phyloP scores from a whole-genome alignment of 1,284 basidiomycete species.

The Leccinum griseonigrum region DNA sequence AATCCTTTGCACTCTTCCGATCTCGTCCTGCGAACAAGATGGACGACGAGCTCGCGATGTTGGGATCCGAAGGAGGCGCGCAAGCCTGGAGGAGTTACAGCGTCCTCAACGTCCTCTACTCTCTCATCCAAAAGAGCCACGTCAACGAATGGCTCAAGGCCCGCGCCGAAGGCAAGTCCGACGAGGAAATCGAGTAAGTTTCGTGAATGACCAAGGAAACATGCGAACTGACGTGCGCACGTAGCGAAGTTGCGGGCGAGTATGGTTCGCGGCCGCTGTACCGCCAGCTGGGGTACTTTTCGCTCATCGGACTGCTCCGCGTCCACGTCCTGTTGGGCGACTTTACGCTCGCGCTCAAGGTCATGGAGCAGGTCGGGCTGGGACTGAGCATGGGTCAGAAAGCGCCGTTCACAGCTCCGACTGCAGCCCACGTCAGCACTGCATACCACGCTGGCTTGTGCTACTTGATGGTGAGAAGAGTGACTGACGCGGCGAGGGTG shows the following conservation, averaged over 20 bases:
- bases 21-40: slow-evolving; percentile 83
- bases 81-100: slow-evolving; percentile 97
- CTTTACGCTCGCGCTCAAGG: slow-evolving; percentile 93
- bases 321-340: slow-evolving; percentile 97
- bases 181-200: slow-evolving; percentile 80
- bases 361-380: slow-evolving; percentile 92
- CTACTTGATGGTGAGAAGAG: slow-evolving; percentile 92
- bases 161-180: slow-evolving; percentile 72
- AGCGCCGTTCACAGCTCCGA: slow-evolving; percentile 88
- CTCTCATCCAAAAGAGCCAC: slow-evolving; percentile 94
- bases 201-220: background rate
- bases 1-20: slow-evolving; percentile 91
- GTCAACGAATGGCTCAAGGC: slow-evolving; percentile 93
- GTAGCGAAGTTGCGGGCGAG: slow-evolving; percentile 85
- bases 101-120: slow-evolving; percentile 97
- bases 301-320: slow-evolving; percentile 90
- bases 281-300: slow-evolving; percentile 97
- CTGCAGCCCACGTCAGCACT: slow-evolving; percentile 91
- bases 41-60: slow-evolving; percentile 84
- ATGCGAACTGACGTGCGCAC: slow-evolving; percentile 6
- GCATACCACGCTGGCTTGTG: slow-evolving; percentile 97
- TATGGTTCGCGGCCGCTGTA: slow-evolving; percentile 91
- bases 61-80: slow-evolving; percentile 64
- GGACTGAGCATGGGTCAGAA: slow-evolving; percentile 87
- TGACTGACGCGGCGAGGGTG: slow-evolving; percentile 92